These are phyloP conservation scores for Skeletonema grethae DNA, from an alignment of 108 stramenopile species.

Conservation along the genomic window DNA sequence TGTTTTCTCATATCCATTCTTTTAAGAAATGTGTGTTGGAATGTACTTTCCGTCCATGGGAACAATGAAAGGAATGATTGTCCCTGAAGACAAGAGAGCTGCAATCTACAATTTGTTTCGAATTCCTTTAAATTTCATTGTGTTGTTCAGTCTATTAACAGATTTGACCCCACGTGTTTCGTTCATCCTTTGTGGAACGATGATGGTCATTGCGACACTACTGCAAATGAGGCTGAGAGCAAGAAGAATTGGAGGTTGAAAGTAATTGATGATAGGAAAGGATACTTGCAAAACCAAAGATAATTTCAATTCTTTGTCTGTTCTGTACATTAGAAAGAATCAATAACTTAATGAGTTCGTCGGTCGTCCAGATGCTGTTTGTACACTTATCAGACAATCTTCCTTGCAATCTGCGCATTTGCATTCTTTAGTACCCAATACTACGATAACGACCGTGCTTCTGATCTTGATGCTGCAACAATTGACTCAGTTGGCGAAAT, in stretches of 20 bases:
- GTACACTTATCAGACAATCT: not conserved
- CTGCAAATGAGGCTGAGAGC: slow-evolving; percentile 57
- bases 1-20: no score
- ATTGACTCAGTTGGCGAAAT: slow-evolving; percentile 70
- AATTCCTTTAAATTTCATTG: slow-evolving; percentile 93
- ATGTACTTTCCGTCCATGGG: slow-evolving; percentile 96
- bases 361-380: no score
- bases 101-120: slow-evolving; percentile 96
- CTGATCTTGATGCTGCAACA: slow-evolving; percentile 71
- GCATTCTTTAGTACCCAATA: not conserved
- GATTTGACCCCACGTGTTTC: slow-evolving; percentile 66
- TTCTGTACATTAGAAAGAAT: not conserved
- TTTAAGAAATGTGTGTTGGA: slow-evolving; percentile 95
- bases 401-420: not conserved
- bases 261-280: not conserved
- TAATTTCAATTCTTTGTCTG: not conserved
- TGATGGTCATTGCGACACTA: slow-evolving; percentile 67
- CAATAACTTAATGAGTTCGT: not conserved
- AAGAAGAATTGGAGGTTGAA: slow-evolving; percentile 21
- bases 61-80: slow-evolving; percentile 92
- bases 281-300: not conserved
- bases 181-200: slow-evolving; percentile 65
- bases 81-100: slow-evolving; percentile 92
- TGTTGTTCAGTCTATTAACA: slow-evolving; percentile 88
- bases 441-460: slow-evolving; percentile 42